Base-by-base conservation (phyloP, 2,329 filamentous ascomycete genomes). In the Elsinoe perseae region DNA sequence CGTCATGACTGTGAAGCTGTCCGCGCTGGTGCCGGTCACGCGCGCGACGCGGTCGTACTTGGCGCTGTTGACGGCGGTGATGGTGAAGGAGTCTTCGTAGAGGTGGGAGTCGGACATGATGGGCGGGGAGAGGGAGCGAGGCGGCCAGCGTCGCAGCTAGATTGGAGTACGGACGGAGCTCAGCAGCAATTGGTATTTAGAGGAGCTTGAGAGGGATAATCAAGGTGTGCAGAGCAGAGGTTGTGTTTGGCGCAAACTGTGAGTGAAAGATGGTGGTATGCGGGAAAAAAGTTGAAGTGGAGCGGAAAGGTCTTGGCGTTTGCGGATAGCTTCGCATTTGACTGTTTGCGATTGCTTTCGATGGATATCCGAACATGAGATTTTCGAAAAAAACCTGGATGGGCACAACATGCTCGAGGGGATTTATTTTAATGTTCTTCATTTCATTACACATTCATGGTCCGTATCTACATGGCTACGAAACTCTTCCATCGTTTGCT, bases 41-140 rank as follows among this genome's bases (percentile, higher is more conserved):
- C 93, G 92, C 56, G 89, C 87, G 23, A 96, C 92, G 62, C 92
- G 89, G 75, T 97, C 93, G 74, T 98, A 98, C 75, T 96, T 95
- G 67, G 85, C 81, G 67, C 84, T 80, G 75, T 95, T 87, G 70
- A 89, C 77, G 56, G 81, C 75, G 63, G 83, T 92, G 66, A 97
- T 80, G 60, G 81, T 87, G 80, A 97, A 96, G 66, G 82, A 85
- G 69, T 95, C 90, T 74, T 96, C 90, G 75, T 95, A 95, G 72
- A 97, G 87, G 67, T 93, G 86, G 58, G 91, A 85, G 75, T 97
- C 92, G 64, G 87, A 85, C 73, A 89, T 83, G 63, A 74, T 77
- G 64, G 75, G 10, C 16, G 55, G 14, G n/a, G 36, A 36, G 16
- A 20, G 34, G 18, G 25, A 5, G 14, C 25, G 7, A 23, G 46